A percentile compares a stretch with the other conserved stretches of the same genome.
Conservation (phyloP, 495 filamentous ascomycete genomes). For the Bombardia bombarda region DNA sequence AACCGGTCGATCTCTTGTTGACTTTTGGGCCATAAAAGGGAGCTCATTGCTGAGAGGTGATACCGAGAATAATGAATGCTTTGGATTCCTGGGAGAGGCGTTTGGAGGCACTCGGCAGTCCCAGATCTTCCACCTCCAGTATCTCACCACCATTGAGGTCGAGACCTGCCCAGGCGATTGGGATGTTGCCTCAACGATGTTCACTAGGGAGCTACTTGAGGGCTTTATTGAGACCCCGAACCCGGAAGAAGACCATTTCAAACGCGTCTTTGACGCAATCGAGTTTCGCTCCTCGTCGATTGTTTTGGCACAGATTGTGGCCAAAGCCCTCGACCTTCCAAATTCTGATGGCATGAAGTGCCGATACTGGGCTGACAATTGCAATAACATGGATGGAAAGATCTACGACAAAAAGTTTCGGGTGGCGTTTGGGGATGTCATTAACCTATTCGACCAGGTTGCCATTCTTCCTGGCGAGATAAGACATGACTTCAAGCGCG, state of each 20-base stretch:
- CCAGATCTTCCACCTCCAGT: constrained; percentile 29
- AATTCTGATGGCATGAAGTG: constrained; percentile 10
- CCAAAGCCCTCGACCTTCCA: constrained; percentile 21
- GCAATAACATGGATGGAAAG: neutral
- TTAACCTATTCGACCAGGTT: constrained; percentile 11
- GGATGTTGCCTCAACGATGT: constrained; percentile 9
- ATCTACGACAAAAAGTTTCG: constrained; percentile 11
- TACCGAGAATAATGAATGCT: constrained; percentile 1
- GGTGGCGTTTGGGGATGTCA: constrained; percentile 7
- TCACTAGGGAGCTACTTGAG: constrained; percentile 11
- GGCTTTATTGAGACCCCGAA: constrained; percentile 4
- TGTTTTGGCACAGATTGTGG: constrained; percentile 20
- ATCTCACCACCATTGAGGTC: constrained; percentile 24
- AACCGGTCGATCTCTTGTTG: constrained; percentile 9
- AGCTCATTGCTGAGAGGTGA: neutral
- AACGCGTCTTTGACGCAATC: constrained; percentile 25
- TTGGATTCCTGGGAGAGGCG: constrained; percentile 25
- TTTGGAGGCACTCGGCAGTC: constrained; percentile 26
- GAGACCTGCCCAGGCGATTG: constrained; percentile 25
- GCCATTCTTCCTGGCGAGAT: constrained; percentile 18
- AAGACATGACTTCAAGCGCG: constrained; percentile 13
- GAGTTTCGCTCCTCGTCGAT: constrained; percentile 29
- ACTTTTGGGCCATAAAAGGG: constrained; percentile 19
- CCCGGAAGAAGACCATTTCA: constrained; percentile 11
- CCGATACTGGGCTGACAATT: constrained; percentile 13